Conservation (phyloP, 2,329 filamentous ascomycete species). For the Ophiocordyceps unilateralis region DNA sequence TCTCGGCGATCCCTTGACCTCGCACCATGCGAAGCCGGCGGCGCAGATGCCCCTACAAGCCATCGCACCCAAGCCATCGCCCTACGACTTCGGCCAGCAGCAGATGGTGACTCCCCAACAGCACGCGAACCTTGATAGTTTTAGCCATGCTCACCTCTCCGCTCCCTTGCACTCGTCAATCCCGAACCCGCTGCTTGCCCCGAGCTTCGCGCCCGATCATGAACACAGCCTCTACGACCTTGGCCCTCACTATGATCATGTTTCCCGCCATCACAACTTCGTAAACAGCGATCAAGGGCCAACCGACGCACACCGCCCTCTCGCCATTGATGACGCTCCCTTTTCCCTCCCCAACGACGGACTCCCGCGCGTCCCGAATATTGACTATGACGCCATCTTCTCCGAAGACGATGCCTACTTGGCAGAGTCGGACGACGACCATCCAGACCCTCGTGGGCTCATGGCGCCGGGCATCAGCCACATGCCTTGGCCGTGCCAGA, state of each 20-base stretch:
- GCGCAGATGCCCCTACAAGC: conserved; percentile 19
- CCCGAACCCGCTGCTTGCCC: conserved; percentile 7
- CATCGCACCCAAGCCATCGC: conserved; percentile 35
- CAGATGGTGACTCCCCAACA: conserved; percentile 1
- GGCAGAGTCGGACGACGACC: conserved; percentile 42
- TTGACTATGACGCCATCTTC: conserved; percentile 1
- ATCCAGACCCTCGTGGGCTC: conserved; percentile 19
- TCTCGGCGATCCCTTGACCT: conserved; percentile 7
- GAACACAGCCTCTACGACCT: conserved; percentile 1
- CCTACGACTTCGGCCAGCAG: conserved; percentile 9
- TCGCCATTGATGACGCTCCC: not conserved
- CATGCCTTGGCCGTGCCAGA: conserved; percentile 12
- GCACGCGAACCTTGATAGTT: not conserved
- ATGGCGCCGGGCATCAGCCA: conserved; percentile 18
- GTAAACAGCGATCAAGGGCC: not conserved
- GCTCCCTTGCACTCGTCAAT: conserved; percentile 3
- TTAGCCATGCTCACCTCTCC: conserved; percentile 1
- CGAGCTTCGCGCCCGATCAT: conserved; percentile 1
- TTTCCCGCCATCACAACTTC: not conserved
- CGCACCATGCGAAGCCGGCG: conserved; percentile 20
- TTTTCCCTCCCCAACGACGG: not conserved
- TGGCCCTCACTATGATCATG: not conserved
- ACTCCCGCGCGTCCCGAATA: not conserved
- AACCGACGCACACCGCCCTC: not conserved
- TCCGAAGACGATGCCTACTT: conserved; percentile 44